These are phyloP conservation scores for Mycena latifolia DNA, from an alignment of 768 basidiomycete species.

Conservation along the genomic window DNA sequence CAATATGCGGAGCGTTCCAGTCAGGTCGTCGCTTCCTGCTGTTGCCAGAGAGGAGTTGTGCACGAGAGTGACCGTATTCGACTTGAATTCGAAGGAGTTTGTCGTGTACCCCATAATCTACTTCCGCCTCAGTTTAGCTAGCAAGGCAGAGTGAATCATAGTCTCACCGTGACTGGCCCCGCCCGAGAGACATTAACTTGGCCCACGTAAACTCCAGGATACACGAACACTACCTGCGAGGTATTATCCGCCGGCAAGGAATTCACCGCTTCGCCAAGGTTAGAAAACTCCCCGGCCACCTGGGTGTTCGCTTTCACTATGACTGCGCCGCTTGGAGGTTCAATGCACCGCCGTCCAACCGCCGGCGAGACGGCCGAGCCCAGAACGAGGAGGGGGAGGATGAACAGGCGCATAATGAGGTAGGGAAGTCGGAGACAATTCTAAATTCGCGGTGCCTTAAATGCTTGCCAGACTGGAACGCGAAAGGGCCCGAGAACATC, in stretches of 20 bases:
- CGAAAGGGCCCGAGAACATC: too few species aligned
- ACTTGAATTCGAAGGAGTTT: constrained; percentile 22
- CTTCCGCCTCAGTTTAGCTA: background rate
- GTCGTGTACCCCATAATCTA: constrained; percentile 40
- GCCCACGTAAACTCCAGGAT: constrained; percentile 42
- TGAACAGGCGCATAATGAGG: constrained; percentile 6
- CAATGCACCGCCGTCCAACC: background rate
- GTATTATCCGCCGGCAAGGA: constrained; percentile 39
- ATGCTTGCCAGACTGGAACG: too few species aligned
- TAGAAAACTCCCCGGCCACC: constrained; percentile 36
- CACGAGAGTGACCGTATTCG: constrained; percentile 35
- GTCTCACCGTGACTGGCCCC: constrained; percentile 40
- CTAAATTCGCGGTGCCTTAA: background rate
- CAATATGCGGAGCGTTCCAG: constrained; percentile 40
- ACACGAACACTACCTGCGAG: constrained; percentile 42
- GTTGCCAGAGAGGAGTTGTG: constrained; percentile 33
- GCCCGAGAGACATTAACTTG: constrained; percentile 42
- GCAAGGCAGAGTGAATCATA: background rate
- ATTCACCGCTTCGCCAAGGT: constrained; percentile 40
- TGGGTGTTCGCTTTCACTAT: constrained; percentile 37
- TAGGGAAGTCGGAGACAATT: background rate
- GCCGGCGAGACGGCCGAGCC: constrained; percentile 4
- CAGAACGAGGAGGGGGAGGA: constrained; percentile 1
- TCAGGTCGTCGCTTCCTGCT: constrained; percentile 37
- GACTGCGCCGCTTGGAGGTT: constrained; percentile 40